Percentiles rank a stretch among this genome's conserved stretches.
phyloP scores from a whole-genome alignment of 2,329 filamentous ascomycete species.

The Amauroascus verrucosus region DNA sequence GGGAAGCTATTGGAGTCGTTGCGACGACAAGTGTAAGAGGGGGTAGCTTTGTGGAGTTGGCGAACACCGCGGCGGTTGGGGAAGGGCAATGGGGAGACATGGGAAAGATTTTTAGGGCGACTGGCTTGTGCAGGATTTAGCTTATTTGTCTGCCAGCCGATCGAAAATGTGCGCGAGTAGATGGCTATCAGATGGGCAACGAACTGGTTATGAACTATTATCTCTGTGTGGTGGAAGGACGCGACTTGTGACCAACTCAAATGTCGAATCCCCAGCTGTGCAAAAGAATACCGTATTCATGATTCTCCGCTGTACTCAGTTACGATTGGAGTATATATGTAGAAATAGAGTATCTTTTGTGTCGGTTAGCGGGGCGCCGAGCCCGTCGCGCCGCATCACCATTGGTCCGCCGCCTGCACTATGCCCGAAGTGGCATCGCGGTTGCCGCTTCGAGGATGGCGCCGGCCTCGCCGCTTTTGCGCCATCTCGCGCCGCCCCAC shows the following conservation, averaged over 20 bases:
- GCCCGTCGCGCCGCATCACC: neutral
- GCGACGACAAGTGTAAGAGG: conserved; percentile 87
- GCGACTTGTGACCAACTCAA: too few relatives aligned
- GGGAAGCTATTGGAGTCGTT: conserved; percentile 51
- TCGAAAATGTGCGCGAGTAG: too few relatives aligned
- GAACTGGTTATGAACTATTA: too few relatives aligned
- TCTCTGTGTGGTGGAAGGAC: too few relatives aligned
- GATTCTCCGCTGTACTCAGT: too few relatives aligned
- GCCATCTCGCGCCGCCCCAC: conserved; percentile 14
- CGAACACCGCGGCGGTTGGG: neutral
- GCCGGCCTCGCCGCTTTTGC: conserved; percentile 18
- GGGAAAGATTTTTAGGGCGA: too few relatives aligned
- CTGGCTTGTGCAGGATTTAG: too few relatives aligned
- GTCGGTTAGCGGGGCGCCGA: conserved; percentile 12
- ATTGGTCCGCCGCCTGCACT: conserved; percentile 4
- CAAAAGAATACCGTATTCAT: too few relatives aligned
- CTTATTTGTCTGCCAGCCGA: too few relatives aligned
- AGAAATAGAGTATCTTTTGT: conserved; percentile 10
- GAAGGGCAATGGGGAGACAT: conserved; percentile 9
- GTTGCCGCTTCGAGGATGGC: conserved; percentile 18
- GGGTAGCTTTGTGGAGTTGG: conserved; percentile 21
- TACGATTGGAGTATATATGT: too few relatives aligned
- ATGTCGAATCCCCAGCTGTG: too few relatives aligned
- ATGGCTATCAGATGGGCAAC: too few relatives aligned
- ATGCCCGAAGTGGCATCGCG: conserved; percentile 18